Conservation (phyloP, 805 yeast species). For the Zygoascus biomembranicola region DNA sequence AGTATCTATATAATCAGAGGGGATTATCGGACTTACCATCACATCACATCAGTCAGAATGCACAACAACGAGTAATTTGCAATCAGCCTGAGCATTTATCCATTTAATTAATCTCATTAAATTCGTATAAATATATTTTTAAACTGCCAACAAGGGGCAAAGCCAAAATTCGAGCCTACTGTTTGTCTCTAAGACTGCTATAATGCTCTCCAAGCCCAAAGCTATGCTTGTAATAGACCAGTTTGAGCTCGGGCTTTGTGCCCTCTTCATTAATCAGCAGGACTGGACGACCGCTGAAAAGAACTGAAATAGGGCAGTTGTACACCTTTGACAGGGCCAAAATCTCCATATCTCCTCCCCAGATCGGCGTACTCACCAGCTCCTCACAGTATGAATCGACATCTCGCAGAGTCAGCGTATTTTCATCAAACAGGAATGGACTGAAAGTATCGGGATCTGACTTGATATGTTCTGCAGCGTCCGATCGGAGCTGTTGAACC, state of each 20-base stretch:
- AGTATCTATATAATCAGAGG: not conserved
- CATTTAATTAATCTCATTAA: too few species aligned
- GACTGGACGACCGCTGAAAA: conserved; percentile 69
- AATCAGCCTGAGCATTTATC: not conserved
- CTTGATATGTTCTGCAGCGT: conserved; percentile 61
- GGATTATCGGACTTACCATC: not conserved
- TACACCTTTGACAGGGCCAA: conserved; percentile 69
- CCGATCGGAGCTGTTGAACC: conserved; percentile 49
- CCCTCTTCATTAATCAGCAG: conserved; percentile 55
- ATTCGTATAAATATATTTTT: too few species aligned
- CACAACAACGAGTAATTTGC: not conserved
- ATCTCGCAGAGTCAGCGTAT: conserved; percentile 53
- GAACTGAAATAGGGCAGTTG: conserved; percentile 64
- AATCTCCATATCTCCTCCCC: conserved; percentile 96
- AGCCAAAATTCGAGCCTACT: too few species aligned
- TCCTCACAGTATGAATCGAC: conserved; percentile 60
- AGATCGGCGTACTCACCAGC: conserved; percentile 69
- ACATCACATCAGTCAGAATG: too few species aligned
- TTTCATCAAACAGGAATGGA: conserved; percentile 80
- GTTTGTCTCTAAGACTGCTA: conserved; percentile 48
- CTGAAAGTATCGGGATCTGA: conserved; percentile 58
- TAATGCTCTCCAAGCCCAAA: conserved; percentile 95
- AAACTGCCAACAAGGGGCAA: too few species aligned
- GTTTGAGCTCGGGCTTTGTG: conserved; percentile 39
- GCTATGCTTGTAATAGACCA: conserved; percentile 77